phyloP scores from a whole-genome alignment of 257 asterid genomes.

The Solanum pimpinellifolium region DNA sequence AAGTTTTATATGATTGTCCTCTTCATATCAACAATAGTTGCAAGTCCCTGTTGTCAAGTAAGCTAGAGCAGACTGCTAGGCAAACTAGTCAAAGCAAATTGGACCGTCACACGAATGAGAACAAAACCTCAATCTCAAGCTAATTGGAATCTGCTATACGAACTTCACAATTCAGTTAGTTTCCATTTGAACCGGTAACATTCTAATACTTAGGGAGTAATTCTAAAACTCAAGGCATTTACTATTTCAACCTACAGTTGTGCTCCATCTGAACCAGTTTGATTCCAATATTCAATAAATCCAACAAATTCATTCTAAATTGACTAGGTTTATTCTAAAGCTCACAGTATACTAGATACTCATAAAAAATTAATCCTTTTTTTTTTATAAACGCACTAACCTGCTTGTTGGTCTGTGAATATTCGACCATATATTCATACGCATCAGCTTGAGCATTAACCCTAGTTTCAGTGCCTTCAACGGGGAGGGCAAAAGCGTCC shows the following conservation, averaged over 20 bases:
- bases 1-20: background rate
- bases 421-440: slow-evolving; percentile 93
- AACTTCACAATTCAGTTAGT: background rate
- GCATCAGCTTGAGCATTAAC: slow-evolving; percentile 99
- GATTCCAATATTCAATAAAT: background rate
- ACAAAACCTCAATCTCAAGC: background rate
- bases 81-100: background rate
- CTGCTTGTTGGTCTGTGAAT: slow-evolving; percentile 83
- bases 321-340: background rate
- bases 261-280: background rate
- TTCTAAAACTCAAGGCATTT: background rate
- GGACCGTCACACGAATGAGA: background rate
- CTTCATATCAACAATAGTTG: background rate
- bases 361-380: background rate
- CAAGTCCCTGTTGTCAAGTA: background rate
- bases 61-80: background rate
- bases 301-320: background rate
- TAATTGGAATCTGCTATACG: background rate
- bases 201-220: background rate
- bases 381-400: slow-evolving; percentile 9
- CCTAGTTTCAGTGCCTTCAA: slow-evolving; percentile 98
- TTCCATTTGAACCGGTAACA: background rate
- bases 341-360: background rate
- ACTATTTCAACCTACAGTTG: background rate
- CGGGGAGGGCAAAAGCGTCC: slow-evolving; percentile 99